Percentiles rank a stretch among this genome's conserved stretches.
phyloP scores from a whole-genome alignment of 768 basidiomycete species.

The Boletales sp. region DNA sequence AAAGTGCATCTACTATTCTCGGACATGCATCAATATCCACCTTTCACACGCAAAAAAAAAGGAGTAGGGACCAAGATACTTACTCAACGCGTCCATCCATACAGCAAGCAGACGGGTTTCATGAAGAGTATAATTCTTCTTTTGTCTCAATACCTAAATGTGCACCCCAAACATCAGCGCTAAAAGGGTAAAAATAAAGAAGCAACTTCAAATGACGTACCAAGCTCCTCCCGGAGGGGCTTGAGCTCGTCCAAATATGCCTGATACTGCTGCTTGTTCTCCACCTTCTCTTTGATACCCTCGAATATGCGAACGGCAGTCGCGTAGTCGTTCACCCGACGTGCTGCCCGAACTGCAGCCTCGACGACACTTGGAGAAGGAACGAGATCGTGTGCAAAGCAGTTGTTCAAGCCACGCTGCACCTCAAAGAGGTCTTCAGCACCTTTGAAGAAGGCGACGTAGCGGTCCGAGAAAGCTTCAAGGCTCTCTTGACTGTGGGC shows the following conservation, averaged over 20 bases:
- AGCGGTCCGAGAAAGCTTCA: conserved; percentile 91
- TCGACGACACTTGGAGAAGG: conserved; percentile 81
- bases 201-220: conserved; percentile 38
- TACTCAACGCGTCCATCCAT: conserved; percentile 16
- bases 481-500: conserved; percentile 87
- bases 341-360: conserved; percentile 80
- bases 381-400: conserved; percentile 97
- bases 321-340: conserved; percentile 94
- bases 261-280: conserved; percentile 94
- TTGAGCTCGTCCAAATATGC: conserved; percentile 91
- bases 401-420: conserved; percentile 98
- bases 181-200: neutral
- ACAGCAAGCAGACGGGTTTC: conserved; percentile 14
- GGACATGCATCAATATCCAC: conserved; percentile 1
- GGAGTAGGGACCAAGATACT: neutral
- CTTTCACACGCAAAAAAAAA: neutral
- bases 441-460: conserved; percentile 88
- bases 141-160: conserved; percentile 51
- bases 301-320: conserved; percentile 96
- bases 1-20: conserved; percentile 24
- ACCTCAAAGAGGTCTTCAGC: conserved; percentile 98
- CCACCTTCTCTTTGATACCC: conserved; percentile 95
- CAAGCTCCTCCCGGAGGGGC: conserved; percentile 85
- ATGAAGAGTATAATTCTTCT: conserved; percentile 60
- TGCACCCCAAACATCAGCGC: neutral